Conservation (phyloP, 768 basidiomycete genomes). For the Pleurotus giganteus region DNA sequence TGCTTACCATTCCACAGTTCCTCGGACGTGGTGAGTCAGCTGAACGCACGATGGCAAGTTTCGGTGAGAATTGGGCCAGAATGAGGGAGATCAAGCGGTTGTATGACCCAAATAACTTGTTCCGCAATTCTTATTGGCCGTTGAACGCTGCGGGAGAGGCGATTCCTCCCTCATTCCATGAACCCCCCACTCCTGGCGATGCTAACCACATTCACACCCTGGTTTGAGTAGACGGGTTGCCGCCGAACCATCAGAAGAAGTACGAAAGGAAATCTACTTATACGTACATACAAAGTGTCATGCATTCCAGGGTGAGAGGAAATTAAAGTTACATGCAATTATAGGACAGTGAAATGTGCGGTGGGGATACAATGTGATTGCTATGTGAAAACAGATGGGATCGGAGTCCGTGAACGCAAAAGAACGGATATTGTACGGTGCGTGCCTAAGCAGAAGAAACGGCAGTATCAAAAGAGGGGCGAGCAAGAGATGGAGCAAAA, state of each 20-base stretch:
- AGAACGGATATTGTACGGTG: neutral
- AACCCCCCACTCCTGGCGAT: slow-evolving; percentile 51
- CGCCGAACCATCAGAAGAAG: neutral
- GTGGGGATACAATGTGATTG: slow-evolving; percentile 2
- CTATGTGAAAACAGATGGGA: slow-evolving; percentile 1
- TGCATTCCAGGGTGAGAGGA: neutral
- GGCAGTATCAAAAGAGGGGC: neutral
- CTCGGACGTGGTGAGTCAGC: slow-evolving; percentile 69
- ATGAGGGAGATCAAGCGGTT: slow-evolving; percentile 67
- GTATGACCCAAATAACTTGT: slow-evolving; percentile 77
- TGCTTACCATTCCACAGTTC: slow-evolving; percentile 46
- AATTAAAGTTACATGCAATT: slow-evolving; percentile 2
- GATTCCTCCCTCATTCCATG: slow-evolving; percentile 59
- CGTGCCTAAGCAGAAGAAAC: neutral
- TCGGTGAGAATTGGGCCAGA: slow-evolving; percentile 72
- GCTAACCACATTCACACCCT: neutral
- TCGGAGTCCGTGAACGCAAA: neutral
- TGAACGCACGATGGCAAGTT: slow-evolving; percentile 61
- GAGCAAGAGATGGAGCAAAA: neutral
- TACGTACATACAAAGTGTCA: neutral
- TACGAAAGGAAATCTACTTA: neutral
- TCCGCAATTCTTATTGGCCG: slow-evolving; percentile 82
- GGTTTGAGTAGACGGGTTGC: neutral
- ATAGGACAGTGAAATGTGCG: neutral
- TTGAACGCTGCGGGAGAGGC: slow-evolving; percentile 52